Evolutionary conservation across 2,329 filamentous ascomycete species (phyloP).

Genomic region (Acarospora socialis): DNA sequence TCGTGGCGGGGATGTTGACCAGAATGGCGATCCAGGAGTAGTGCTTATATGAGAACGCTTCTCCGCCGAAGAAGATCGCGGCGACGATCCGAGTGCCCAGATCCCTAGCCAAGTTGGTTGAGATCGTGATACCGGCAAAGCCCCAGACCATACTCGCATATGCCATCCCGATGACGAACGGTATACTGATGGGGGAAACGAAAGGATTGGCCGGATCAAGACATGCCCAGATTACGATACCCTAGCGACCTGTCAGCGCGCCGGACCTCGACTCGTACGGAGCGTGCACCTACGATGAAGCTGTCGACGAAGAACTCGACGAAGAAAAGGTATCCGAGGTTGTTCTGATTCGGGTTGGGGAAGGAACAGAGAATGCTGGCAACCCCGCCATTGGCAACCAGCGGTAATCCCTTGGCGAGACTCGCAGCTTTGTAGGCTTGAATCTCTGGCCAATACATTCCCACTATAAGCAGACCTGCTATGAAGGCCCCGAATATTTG

Average conservation of each 20-base stretch:
- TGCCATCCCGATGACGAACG: slow-evolving; percentile 42
- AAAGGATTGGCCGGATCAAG: slow-evolving; percentile 47
- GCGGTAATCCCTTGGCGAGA: slow-evolving; percentile 24
- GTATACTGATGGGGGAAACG: slow-evolving; percentile 32
- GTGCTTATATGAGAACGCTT: slow-evolving; percentile 31
- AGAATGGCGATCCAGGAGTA: slow-evolving; percentile 42
- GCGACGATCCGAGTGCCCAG: slow-evolving; percentile 45
- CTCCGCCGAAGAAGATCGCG: slow-evolving; percentile 41
- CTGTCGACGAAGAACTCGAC: slow-evolving; percentile 45
- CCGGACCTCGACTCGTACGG: neutral
- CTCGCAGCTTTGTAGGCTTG: slow-evolving; percentile 26
- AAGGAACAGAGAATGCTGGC: slow-evolving; percentile 43
- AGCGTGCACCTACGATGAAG: slow-evolving; percentile 32
- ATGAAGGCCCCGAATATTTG: slow-evolving; percentile 44
- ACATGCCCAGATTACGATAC: slow-evolving; percentile 42
- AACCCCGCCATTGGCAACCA: slow-evolving; percentile 35
- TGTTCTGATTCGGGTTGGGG: slow-evolving; percentile 35
- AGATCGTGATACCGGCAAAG: slow-evolving; percentile 40
- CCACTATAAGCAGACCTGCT: slow-evolving; percentile 40
- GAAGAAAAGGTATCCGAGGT: slow-evolving; percentile 42
- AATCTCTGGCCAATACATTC: slow-evolving; percentile 42
- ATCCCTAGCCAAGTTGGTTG: slow-evolving; percentile 44
- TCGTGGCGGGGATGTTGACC: slow-evolving; percentile 42
- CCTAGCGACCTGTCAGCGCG: slow-evolving; percentile 17
- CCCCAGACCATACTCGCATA: slow-evolving; percentile 43